Evolutionary conservation across 2,329 filamentous ascomycete genomes (phyloP).

Genomic region (Magnaporthiopsis incrustans): DNA sequence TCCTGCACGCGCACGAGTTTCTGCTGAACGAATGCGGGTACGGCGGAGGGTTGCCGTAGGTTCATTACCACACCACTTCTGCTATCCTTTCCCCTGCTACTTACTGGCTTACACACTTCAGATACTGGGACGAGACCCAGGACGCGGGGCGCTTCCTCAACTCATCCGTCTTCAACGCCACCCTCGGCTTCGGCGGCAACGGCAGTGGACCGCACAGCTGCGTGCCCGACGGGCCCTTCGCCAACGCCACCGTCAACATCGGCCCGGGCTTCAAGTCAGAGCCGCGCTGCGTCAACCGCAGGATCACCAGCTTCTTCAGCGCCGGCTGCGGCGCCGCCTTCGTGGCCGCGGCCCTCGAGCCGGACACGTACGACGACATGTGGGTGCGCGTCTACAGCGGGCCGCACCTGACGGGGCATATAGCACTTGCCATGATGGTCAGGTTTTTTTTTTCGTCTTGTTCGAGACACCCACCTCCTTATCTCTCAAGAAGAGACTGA

Average conservation of each 20-base stretch:
- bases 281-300: constrained; percentile 5
- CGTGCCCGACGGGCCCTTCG: constrained; percentile 3
- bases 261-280: neutral
- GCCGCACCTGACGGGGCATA: neutral
- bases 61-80: no score
- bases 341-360: neutral
- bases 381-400: neutral
- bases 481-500: no score
- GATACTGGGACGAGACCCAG: constrained; percentile 23
- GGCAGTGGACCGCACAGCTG: neutral
- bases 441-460: neutral
- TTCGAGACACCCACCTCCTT: no score
- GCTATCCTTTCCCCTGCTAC: no score
- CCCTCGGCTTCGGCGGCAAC: constrained; percentile 3
- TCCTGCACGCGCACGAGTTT: constrained; percentile 22
- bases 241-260: constrained; percentile 1
- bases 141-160: constrained; percentile 26
- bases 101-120: no score
- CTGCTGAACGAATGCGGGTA: constrained; percentile 27
- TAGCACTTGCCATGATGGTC: neutral
- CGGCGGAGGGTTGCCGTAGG: constrained; percentile 22
- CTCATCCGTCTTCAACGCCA: neutral
- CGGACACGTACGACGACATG: neutral
- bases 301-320: neutral
- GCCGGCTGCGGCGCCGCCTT: neutral